Evolutionary conservation across 2,329 filamentous ascomycete genomes (phyloP), one percentile per base, ranked within the genome.

Genomic region (Botrytis medusae): DNA sequence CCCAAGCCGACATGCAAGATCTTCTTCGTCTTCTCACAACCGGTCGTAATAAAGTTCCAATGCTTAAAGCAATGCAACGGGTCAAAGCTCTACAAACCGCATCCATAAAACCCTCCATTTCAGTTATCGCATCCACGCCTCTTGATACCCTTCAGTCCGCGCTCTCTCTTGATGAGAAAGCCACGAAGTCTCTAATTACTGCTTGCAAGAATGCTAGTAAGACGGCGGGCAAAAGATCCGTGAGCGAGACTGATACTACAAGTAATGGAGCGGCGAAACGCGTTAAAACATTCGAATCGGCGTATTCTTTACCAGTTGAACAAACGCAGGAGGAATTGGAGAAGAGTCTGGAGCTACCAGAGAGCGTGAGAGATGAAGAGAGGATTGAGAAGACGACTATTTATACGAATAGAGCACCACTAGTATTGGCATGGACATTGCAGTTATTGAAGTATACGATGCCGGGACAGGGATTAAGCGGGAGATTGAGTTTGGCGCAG

Each of bases 401-500:
- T 1, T 84, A 90, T 75, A 96, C 93, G 0, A 97, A 97, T 79
- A 87, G 94, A 57, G 94, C 94, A 2, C 94, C 94, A 1, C 83
- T 97, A 1, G 90, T 97, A 2, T 86, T 97, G 8, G 93, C 93
- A 0, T 97, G 97, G 81, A 90, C 92, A 0, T 88, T 94, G 22
- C 88, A 90, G 74, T 80, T 95, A 67, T 81, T 97, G 64, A 91
- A 92, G 63, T 90, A 92, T 79, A 97, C 93, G 0, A 95, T 95
- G 91, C 92, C 94, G 0, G 91, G 93, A 77, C 94, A 97, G 80
- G 94, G 94, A 4, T 85, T 91, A 4, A 96, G 93, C n/a, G 95
- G 93, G 80, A 87, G 93, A 64, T 84, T 97, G 32, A 97, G 93
- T 79, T 84, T 97, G 32, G 93, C 91, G 0, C 94, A 97, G 81